Evolutionary conservation across 2,329 filamentous ascomycete genomes (phyloP), one percentile per base, ranked within the genome.

Genomic region (Fusarium acutatum): DNA sequence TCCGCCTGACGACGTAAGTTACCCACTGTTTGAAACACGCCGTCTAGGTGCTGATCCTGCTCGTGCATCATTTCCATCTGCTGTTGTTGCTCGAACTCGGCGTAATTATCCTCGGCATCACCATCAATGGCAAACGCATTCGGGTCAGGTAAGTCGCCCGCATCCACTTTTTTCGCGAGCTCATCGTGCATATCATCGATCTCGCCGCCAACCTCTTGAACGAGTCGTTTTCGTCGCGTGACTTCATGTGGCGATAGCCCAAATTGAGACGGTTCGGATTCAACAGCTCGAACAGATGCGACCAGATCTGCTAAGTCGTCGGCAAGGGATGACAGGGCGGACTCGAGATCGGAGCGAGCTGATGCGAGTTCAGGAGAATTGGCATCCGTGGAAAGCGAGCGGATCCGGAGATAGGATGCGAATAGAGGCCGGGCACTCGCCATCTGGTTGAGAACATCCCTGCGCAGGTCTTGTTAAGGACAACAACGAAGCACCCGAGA

Each of bases 381-480:
- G 20, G 91, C 84, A 14, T 90, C 88, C 44, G 91, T 92, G 67
- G 92, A 89, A 32, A 97, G 92, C 50, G 95, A 96, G 80, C 95
- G 94, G 84, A 99, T 99, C 80, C 96, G 96, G 47, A 97, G 89
- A 86, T 97, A 99, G 22, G 95, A 98, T 73, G 93, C 92, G 87
- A 98, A 98, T 64, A 98, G 91, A 59, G 95, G 92, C 15, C 96
- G 92, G 60, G 94, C 93, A 20, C 90, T 90, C 74, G 92, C 89
- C 73, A 99, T 91, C 69, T 97, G 93, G 72, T 91, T 86, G 75
- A 97, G 91, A 75, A 98, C 94, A 84, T 99, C 96, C 84, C 95
- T 97, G 81, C 6, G 34, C n/a, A 18, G 50, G 20, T 54, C 15
- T 37, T 20, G 61, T 77, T 60, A 77, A 64, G 28, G 46, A 43